Conservation (phyloP, 768 basidiomycete genomes). For the Boletus subparvulus region DNA sequence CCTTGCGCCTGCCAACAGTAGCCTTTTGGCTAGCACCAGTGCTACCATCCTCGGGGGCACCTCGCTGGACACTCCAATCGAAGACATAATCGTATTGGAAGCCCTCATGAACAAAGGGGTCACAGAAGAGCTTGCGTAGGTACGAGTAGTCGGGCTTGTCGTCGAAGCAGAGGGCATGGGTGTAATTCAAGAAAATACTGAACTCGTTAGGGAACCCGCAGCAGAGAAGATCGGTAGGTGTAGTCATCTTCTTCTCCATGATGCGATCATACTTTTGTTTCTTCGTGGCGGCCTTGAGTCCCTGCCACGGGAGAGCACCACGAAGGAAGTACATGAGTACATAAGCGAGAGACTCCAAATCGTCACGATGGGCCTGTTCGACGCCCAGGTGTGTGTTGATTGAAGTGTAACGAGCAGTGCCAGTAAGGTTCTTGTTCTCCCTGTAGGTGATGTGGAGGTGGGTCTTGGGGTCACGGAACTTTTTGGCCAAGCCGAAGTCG, state of each 20-base stretch:
- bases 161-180: slow-evolving; percentile 97
- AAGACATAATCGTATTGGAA: slow-evolving; percentile 99
- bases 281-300: too few species aligned
- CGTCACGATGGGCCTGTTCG: slow-evolving; percentile 96
- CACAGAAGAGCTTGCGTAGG: slow-evolving; percentile 98
- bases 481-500: slow-evolving; percentile 98
- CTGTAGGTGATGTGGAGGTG: slow-evolving; percentile 99
- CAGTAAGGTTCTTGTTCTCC: slow-evolving; percentile 99
- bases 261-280: slow-evolving; percentile 99
- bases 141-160: slow-evolving; percentile 99
- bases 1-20: slow-evolving; percentile 66
- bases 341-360: slow-evolving; percentile 97
- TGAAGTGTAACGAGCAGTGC: slow-evolving; percentile 97
- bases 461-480: slow-evolving; percentile 99
- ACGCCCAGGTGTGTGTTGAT: slow-evolving; percentile 99
- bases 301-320: too few species aligned
- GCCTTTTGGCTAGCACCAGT: slow-evolving; percentile 63
- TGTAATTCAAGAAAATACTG: slow-evolving; percentile 98
- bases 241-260: slow-evolving; percentile 99
- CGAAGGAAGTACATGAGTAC: too few species aligned
- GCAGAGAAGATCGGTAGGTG: slow-evolving; percentile 93
- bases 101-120: slow-evolving; percentile 94
- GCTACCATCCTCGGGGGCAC: slow-evolving; percentile 62
- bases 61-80: slow-evolving; percentile 93
- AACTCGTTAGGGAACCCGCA: slow-evolving; percentile 99